These are phyloP conservation scores for Schizochytrium sp. DNA, from an alignment of 108 stramenopile genomes.

Conservation along the genomic window DNA sequence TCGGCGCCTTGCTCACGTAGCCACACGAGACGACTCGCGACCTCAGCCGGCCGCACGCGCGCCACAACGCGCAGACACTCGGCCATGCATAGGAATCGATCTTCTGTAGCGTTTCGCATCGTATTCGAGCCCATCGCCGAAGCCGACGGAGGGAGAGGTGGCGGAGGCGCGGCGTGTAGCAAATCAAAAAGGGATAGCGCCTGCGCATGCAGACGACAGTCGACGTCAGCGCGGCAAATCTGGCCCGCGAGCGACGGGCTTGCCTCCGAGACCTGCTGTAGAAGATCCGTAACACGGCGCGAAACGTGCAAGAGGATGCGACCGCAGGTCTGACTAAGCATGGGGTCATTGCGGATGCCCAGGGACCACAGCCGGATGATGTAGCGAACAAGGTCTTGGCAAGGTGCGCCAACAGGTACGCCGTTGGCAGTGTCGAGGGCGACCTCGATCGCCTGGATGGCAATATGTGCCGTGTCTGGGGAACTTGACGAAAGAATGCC, in stretches of 20 bases:
- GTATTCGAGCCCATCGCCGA: background rate
- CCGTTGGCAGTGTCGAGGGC: background rate
- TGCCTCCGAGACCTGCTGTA: background rate
- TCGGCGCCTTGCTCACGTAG: background rate
- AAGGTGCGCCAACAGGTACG: background rate
- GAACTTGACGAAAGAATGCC: background rate
- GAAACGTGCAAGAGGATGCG: background rate
- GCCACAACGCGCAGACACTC: background rate
- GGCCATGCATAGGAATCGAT: background rate
- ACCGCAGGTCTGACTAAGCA: background rate
- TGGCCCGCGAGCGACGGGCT: background rate
- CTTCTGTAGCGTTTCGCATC: background rate
- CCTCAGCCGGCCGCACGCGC: background rate
- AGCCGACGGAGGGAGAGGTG: too few relatives aligned
- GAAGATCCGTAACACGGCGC: background rate
- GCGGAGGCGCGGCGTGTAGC: background rate
- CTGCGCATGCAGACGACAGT: background rate
- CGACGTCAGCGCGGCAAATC: background rate
- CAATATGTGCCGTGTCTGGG: background rate
- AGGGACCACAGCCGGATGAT: background rate
- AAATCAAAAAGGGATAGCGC: background rate
- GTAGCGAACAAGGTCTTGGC: background rate
- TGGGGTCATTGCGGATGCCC: background rate
- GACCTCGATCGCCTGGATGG: background rate
- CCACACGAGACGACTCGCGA: background rate